Evolutionary conservation across 2,329 filamentous ascomycete species (phyloP), one percentile per base, ranked within the genome.

Genomic region (Epichloe brachyelytri): DNA sequence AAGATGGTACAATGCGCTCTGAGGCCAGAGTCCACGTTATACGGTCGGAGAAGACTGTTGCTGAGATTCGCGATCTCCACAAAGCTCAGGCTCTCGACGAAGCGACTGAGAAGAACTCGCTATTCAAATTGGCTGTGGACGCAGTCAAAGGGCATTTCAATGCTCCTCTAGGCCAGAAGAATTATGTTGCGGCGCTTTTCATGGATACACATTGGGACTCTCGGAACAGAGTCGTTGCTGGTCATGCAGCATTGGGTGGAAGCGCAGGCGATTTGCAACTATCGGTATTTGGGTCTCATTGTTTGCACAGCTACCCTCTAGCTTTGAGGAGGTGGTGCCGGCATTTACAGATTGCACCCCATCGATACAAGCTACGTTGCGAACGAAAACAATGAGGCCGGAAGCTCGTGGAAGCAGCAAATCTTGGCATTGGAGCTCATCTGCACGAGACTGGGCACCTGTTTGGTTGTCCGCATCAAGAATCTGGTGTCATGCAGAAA

Each of bases 361-460:
- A 96, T 89, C 0, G 88, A 97, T 63, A 86, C 83, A 10, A 78
- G 80, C 39, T 78, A 79, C 59, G 82, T 95, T 38, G 85, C 86
- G 15, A 95, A 96, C 60, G 88, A 95, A 63, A 88, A 82, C 65
- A 85, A 86, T 58, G 87, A 95, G 57, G 84, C 83, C 6, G 90
- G 90, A 22, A 95, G 87, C 63, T 93, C 83, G 45, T 97, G 91
- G 91, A 97, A 65, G 83, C 89, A n/a, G 89, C 88, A 26, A 95
- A 91, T 59, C 85, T 95, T 54, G 90, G 90, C 33, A 94, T 97
- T 56, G 91, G 91, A 7, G 90, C 88, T 10, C 91, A 97, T 66
- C 68, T 97, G 46, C 91, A 95, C 65, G 89, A 96, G 67, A 85
- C 85, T 0, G 91, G 91, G 3, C 91, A 95, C 68, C 68, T 95